A percentile compares a stretch with the other conserved stretches of the same genome.
phyloP scores from a whole-genome alignment of 1,284 basidiomycete genomes.

The Apiotrichum mycotoxinovorans region DNA sequence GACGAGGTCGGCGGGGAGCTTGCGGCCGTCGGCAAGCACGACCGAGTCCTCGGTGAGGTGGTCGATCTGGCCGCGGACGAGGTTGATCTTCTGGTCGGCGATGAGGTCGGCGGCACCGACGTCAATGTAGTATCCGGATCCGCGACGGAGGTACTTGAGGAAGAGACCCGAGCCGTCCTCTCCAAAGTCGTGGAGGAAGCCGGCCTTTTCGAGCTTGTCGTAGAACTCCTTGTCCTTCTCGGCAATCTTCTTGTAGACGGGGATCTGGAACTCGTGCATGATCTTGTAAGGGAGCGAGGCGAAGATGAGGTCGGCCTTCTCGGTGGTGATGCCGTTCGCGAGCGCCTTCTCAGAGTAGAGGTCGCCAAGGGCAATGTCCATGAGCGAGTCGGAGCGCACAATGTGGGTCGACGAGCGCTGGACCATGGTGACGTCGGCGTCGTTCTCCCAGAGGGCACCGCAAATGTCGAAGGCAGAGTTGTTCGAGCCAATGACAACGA shows the following conservation, averaged over 20 bases:
- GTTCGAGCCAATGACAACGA: conserved; percentile 19
- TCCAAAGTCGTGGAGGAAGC: conserved; percentile 27
- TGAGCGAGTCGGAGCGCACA: conserved; percentile 51
- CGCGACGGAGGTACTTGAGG: conserved; percentile 22
- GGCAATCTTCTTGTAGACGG: conserved; percentile 44
- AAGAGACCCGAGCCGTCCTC: conserved; percentile 22
- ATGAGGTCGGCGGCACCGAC: conserved; percentile 23
- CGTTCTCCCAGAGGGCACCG: conserved; percentile 42
- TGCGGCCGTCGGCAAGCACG: conserved; percentile 11
- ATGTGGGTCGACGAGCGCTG: conserved; percentile 52
- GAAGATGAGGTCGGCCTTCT: conserved; percentile 51
- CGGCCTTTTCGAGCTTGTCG: conserved; percentile 15
- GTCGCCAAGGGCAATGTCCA: conserved; percentile 51
- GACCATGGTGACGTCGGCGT: conserved; percentile 48
- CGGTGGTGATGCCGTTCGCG: conserved; percentile 55
- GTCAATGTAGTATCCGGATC: conserved; percentile 20
- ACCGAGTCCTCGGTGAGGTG: conserved; percentile 19
- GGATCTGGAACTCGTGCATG: conserved; percentile 56
- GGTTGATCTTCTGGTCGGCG: conserved; percentile 27
- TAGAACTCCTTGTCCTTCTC: conserved; percentile 17
- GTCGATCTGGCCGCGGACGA: conserved; percentile 22
- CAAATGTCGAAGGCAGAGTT: conserved; percentile 24
- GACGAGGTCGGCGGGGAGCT: conserved; percentile 17
- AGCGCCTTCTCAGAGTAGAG: conserved; percentile 58
- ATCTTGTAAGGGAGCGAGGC: conserved; percentile 52